Evolutionary conservation across 495 filamentous ascomycete species (phyloP), one percentile per base, ranked within the genome.

Genomic region (Rhypophila decipiens): DNA sequence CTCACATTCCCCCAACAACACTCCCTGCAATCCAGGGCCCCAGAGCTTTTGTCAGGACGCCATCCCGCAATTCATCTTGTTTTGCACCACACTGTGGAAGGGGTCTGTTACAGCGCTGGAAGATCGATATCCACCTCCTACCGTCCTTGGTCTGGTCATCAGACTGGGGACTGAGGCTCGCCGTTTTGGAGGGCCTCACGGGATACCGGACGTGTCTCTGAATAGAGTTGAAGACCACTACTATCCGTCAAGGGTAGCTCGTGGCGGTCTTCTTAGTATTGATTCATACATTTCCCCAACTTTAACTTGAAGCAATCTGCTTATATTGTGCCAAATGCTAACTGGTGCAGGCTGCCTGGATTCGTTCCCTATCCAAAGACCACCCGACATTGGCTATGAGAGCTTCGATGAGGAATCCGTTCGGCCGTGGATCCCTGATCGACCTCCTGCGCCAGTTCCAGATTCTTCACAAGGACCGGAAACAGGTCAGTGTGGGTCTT

Each of bases 61-160:
- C 27, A 31, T 31, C 27, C 77, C 76, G 81, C 86, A 78, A 64
- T 69, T 62, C 65, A 68, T 15, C 17, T 24, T 62, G 61, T 52
- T 68, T 68, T 66, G 60, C 52, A 52, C 63, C 52, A 52, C 63
- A 53, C 79, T 59, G 78, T 94, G 87, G 84, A 80, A 78, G 76
- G 50, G 50, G 78, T 86, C 91, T 90, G 93, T 98, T 98, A 98
- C 88, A 85, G 82, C 86, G 78, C 86, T 96, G 94, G 91, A 83
- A 98, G 76, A 98, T 82, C 64, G 71, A 78, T 55, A 53, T 73
- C 78, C 75, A 63, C 74, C 67, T 79, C 84, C 85, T 53, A 64
- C 43, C 29, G 24, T 64, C 82, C 77, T 78, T 71, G 77, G 77
- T 80, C 72, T 61, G 63, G 66, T 70, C 55, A 51, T 74, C 61